Evolutionary conservation across 2,329 filamentous ascomycete genomes (phyloP), one percentile per base, ranked within the genome.

Genomic region (Aspergillus felis): DNA sequence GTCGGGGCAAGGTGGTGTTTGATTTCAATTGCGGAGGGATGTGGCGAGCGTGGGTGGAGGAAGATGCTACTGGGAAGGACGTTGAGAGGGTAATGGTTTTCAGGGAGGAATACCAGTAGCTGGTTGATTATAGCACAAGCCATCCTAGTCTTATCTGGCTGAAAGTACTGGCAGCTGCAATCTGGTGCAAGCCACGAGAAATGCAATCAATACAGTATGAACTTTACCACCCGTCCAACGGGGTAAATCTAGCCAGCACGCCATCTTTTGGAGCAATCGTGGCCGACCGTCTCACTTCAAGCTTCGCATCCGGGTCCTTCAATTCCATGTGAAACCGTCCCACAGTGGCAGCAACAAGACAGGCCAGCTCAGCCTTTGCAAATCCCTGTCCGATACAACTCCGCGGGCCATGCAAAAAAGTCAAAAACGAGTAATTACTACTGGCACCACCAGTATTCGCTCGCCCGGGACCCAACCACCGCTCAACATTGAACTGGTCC

Each of bases 11-110:
- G 53, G 80, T 95, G 5, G 76, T 92, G 17, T 88, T 87, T 71
- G 89, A 92, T 65, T 92, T 87, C 71, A 96, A 96, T 70, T 94
- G 89, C 65, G 89, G 87, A 4, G 92, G 92, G 0, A 92, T 96
- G 89, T 94, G 92, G 68, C 82, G 91, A 22, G 91, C 90, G 0
- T 93, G 88, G 76, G 76, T 81, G 52, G 79, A 83, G 56, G 72
- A 76, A 50, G 67, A 70, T 24, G 63, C 55, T 10, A 53, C 68
- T 61, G 71, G 68, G 4, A 61, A 63, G 35, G 70, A 75, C 12
- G 53, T 64, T 24, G 74, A 78, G 60, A 68, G 64, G 50, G 71
- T 78, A 14, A 78, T 78, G 76, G 77, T 78, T 1, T 79, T 79
- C 56, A 70, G 68, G 55, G 74, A 75, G 29, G 70, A 75, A 48